Evolutionary conservation across 495 filamentous ascomycete species (phyloP), one percentile per base, ranked within the genome.

Genomic region (Pseudevernia furfuracea): DNA sequence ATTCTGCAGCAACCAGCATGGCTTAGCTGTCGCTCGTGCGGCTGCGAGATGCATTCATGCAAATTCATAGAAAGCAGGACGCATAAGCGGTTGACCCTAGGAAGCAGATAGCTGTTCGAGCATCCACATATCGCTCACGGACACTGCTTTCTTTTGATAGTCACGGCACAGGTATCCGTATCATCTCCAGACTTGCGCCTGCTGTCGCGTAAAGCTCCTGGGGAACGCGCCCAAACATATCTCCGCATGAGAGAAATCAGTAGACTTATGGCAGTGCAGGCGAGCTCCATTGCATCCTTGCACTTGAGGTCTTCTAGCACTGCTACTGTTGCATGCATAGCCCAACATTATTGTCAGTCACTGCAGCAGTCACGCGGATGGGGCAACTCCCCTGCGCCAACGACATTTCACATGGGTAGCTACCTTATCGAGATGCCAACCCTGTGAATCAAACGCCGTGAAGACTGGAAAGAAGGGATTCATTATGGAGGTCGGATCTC

Each of bases 31-130:
- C 30, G 63, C 38, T 60, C 46, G 55, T 66, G 66, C 28, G 63
- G 61, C 30, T 68, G 60, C 63, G 61, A 63, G 28, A 32, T 57
- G 38, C 61, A 43, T 57, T 23, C 15, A 39, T 43, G 37, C 48
- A 19, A 53, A 4, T 53, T 3, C 32, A 3, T 14, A 30, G 25
- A 53, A 32, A 53, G 28, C 21, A 44, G 34, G 34, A 36, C 34
- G 34, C 34, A 36, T 36, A 8, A 36, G 4, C 34, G 4, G 14
- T 41, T 41, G 10, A 9, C 10, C 38, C 14, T 41, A 3, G 41
- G 41, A 44, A 19, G 41, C 41, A 44, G 41, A 7, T 44, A 19
- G 41, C 41, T 44, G 2, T 21, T 17, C 41, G 21, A 28, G 46
- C n/a, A 52, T 5, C 48, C 48, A 52, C 23, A 6, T 1, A 28